phyloP scores from a whole-genome alignment of 768 basidiomycete species.

The Naganishia friedmannii region DNA sequence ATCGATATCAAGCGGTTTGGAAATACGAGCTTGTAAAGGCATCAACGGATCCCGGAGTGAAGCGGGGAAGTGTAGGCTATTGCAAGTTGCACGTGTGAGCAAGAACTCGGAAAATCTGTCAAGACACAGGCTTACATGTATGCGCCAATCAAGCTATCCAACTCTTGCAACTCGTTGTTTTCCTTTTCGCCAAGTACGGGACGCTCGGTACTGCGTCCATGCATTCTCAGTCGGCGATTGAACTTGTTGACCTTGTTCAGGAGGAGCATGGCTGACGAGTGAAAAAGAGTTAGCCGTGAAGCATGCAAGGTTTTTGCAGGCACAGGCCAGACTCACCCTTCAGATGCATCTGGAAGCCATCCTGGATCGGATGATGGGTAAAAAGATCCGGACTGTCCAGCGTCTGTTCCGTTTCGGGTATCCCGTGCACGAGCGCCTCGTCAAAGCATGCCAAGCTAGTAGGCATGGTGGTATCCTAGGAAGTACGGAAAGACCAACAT shows the following conservation, averaged over 20 bases:
- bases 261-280: slow-evolving; percentile 13
- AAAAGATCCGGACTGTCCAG: slow-evolving; percentile 24
- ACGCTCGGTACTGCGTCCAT: slow-evolving; percentile 5
- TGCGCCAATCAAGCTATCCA: slow-evolving; percentile 19
- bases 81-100: neutral
- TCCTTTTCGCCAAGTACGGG: neutral
- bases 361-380: slow-evolving; percentile 25
- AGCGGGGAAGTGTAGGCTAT: slow-evolving; percentile 25
- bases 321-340: neutral
- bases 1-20: slow-evolving; percentile 28
- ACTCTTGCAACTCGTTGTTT: slow-evolving; percentile 24
- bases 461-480: slow-evolving; percentile 24
- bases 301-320: neutral
- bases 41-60: slow-evolving; percentile 29
- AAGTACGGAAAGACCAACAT: neutral
- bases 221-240: slow-evolving; percentile 18
- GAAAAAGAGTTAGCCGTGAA: neutral
- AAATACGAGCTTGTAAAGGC: slow-evolving; percentile 16
- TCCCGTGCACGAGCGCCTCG: slow-evolving; percentile 5
- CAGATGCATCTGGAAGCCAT: slow-evolving; percentile 27
- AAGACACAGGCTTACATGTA: slow-evolving; percentile 18
- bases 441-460: slow-evolving; percentile 27
- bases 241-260: slow-evolving; percentile 29
- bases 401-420: slow-evolving; percentile 28
- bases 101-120: neutral